Evolutionary conservation across 805 yeast genomes (phyloP), one percentile per base, ranked within the genome.

Genomic region (Starmerella riodocensis): DNA sequence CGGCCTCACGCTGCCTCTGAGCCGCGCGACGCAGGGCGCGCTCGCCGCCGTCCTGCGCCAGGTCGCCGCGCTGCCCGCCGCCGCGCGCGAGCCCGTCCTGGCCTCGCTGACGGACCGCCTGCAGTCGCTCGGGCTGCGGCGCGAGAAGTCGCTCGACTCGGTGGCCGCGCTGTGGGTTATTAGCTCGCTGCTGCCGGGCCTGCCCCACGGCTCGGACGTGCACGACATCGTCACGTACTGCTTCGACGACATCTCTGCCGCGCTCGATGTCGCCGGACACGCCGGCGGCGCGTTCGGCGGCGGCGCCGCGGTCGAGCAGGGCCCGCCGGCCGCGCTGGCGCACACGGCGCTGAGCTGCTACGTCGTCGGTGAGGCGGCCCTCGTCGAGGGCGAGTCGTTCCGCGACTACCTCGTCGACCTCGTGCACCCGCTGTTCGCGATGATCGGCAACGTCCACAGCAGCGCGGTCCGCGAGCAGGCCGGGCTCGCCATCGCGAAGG

Each of bases 381-480:
- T 40, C 3, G 14, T 27, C 2, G 39, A 41, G 9, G 51, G 47
- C 7, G 6, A 21, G 0, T 67, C 61, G 1, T 73, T 75, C 50
- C 51, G 67, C 29, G 63, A 64, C 14, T 79, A 78, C 41, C 57
- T 88, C 24, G 71, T 82, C 45, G 93, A 83, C 45, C 66, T 70
- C 40, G 55, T 91, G 6, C 82, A 74, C 49, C 79, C 88, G 0
- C 67, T 85, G 0, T 65, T 86, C 20, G 85, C 82, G 36, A 69
- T 74, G 29, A 59, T 88, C 27, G 84, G 93, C 0, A 37, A 45
- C 20, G 73, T 75, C 6, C 45, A 68, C 14, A 59, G 71, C 47
- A 56, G 66, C 23, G 30, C 57, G 44, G 56, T 72, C 6, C 55
- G 78, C 46, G 44, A 64, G 41, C 68, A 64, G 52, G 72, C 94